Conservation (phyloP, 78 protist species). For the Planoprotostelium fungivorum region DNA sequence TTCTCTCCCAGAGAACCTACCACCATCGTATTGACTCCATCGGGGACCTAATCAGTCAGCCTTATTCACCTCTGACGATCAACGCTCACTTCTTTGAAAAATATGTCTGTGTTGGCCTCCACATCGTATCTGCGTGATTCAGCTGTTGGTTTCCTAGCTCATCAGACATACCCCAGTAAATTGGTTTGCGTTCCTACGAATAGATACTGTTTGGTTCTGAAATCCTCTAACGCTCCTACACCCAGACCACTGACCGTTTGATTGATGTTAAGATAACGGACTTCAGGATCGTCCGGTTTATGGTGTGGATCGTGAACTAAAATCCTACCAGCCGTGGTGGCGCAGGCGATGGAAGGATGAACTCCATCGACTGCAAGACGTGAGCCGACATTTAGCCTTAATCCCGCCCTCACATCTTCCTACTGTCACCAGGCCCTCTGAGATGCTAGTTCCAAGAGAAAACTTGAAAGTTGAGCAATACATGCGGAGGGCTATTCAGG, state of each 20-base stretch:
- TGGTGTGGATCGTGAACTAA: conserved; percentile 24
- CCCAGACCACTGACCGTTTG: conserved; percentile 8
- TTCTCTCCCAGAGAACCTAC: background rate
- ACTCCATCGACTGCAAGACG: conserved; percentile 20
- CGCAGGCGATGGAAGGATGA: conserved; percentile 23
- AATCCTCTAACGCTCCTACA: background rate
- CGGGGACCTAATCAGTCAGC: background rate
- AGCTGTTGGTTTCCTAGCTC: background rate
- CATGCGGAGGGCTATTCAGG: too few species aligned
- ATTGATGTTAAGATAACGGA: conserved; percentile 32
- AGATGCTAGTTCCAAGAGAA: background rate
- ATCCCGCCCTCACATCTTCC: background rate
- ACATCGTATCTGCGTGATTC: conserved; percentile 22
- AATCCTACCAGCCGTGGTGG: conserved; percentile 35
- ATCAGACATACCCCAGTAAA: conserved; percentile 19
- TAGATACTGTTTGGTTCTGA: conserved; percentile 12
- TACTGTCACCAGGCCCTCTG: background rate
- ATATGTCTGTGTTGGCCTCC: conserved; percentile 27
- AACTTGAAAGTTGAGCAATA: background rate
- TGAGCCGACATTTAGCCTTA: background rate
- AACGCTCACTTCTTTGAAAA: conserved; percentile 37
- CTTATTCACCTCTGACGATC: background rate
- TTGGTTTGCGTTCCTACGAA: conserved; percentile 44
- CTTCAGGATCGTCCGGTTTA: background rate
- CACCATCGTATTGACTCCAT: background rate